Base-by-base conservation (phyloP, 1,139 yeast genomes). In the Magnusiomyces ingens region DNA sequence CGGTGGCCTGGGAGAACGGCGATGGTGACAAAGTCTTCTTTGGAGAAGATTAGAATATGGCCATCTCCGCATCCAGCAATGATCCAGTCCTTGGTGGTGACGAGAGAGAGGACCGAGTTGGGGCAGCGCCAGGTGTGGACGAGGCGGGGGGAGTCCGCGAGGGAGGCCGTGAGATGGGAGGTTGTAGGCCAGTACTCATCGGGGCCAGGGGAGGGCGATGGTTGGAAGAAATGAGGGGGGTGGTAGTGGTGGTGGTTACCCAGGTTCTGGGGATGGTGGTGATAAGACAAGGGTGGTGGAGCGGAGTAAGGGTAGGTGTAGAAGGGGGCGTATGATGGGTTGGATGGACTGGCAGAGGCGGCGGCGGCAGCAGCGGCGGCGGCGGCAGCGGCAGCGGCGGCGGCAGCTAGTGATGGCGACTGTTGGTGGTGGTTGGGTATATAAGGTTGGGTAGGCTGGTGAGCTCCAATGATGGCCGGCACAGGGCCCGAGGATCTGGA, bases 11-110 rank as follows among this genome's bases (percentile, higher is more conserved):
- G 68, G 12, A 79, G 64, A 1, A 63, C 58, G 37, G 73, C 74
- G 43, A 70, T 72, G 51, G 73, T 74, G 56, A 82, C 81, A 65
- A 79, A 91, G 0, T 85, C 81, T n/a, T 70, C 69, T 57, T 86
- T 72, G 62, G 88, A 91, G 63, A 78, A 84, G 1, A 88, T 82
- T 22, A 88, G 69, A 50, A 93, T 85, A 61, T 80, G 80, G n/a
- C 95, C 87, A 62, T 85, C 87, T 62, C 91, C 96, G 0, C 97
- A 88, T n/a, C 99, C 99, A 55, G 96, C 94, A 66, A 86, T 86
- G 17, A 93, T 64, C 45, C 83, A 71, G 45, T 78, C 74, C 55
- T 77, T 77, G 35, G 85, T 81, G 8, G 86, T 78, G 5, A 85
- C 81, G 29, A 88, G 80, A 50, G 95, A 84, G n/a, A 93, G 76